Conservation (phyloP, 2,329 filamentous ascomycete species). For the Ophiostoma sp. region DNA sequence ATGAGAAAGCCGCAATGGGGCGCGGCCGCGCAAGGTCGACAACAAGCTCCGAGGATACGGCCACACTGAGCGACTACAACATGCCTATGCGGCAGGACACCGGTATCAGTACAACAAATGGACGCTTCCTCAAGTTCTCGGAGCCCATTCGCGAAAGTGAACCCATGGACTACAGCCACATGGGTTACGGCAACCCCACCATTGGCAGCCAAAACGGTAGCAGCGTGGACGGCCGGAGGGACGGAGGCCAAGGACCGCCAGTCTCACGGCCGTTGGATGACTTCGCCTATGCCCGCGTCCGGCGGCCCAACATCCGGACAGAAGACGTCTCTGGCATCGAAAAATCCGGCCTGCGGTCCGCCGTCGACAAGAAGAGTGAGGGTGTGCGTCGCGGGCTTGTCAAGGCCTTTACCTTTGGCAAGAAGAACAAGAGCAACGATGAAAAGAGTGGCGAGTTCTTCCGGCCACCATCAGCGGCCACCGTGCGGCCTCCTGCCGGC, state of each 20-base stretch:
- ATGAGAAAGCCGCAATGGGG: conserved; percentile 33
- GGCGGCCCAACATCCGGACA: conserved; percentile 47
- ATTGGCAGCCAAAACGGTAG: conserved; percentile 44
- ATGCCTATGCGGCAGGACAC: conserved; percentile 42
- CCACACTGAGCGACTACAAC: conserved; percentile 42
- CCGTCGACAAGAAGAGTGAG: conserved; percentile 58
- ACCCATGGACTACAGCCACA: conserved; percentile 33
- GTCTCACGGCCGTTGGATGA: conserved; percentile 42
- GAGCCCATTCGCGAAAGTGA: conserved; percentile 42
- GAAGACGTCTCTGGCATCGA: conserved; percentile 57
- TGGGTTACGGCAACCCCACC: conserved; percentile 33
- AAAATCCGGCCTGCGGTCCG: conserved; percentile 53
- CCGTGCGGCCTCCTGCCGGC: conserved; percentile 37
- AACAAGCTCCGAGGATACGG: conserved; percentile 44
- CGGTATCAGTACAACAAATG: conserved; percentile 46
- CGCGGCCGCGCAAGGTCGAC: conserved; percentile 42
- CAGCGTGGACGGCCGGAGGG: conserved; percentile 40
- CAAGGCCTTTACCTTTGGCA: conserved; percentile 55
- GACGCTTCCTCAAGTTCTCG: conserved; percentile 49
- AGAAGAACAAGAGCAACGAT: conserved; percentile 42
- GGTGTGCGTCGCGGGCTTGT: conserved; percentile 54
- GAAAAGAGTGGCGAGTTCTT: conserved; percentile 34
- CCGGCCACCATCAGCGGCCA: conserved; percentile 43
- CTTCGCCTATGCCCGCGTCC: conserved; percentile 46
- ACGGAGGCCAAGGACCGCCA: conserved; percentile 29